Evolutionary conservation across 257 asterid genomes (phyloP).

Genomic region (Solanum virginianum): DNA sequence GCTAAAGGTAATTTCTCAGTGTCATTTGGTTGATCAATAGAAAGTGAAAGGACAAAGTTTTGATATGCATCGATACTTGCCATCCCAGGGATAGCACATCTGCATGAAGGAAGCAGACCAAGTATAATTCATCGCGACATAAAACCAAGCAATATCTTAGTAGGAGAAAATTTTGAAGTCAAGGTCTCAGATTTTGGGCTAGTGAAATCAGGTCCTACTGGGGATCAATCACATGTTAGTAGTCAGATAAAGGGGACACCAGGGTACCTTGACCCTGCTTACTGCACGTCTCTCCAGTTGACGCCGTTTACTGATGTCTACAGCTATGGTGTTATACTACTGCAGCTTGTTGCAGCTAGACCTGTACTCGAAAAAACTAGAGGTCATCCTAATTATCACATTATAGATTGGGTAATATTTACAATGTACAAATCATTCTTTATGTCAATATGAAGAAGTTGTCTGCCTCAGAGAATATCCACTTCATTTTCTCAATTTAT

Average conservation of each 20-base stretch:
- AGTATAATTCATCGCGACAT: slow-evolving; percentile 68
- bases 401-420: slow-evolving; percentile 51
- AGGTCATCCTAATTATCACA: slow-evolving; percentile 28
- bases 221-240: slow-evolving; percentile 67
- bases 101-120: slow-evolving; percentile 51
- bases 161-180: slow-evolving; percentile 58
- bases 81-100: slow-evolving; percentile 51
- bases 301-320: slow-evolving; percentile 61
- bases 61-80: background rate
- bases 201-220: slow-evolving; percentile 53
- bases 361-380: slow-evolving; percentile 38
- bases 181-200: slow-evolving; percentile 74
- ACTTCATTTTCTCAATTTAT: background rate
- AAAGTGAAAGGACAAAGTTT: background rate
- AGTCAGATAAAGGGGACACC: slow-evolving; percentile 69
- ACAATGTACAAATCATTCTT: background rate
- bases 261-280: slow-evolving; percentile 82
- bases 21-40: background rate
- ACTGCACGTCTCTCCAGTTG: slow-evolving; percentile 49
- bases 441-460: background rate
- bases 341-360: slow-evolving; percentile 67
- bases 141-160: slow-evolving; percentile 63
- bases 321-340: slow-evolving; percentile 69
- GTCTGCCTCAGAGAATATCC: background rate
- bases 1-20: slow-evolving; percentile 45